Percentiles rank a stretch among this genome's conserved stretches.
Conservation (phyloP, 352 stramenopile genomes). For the Globisporangium rhizosaccharum region DNA sequence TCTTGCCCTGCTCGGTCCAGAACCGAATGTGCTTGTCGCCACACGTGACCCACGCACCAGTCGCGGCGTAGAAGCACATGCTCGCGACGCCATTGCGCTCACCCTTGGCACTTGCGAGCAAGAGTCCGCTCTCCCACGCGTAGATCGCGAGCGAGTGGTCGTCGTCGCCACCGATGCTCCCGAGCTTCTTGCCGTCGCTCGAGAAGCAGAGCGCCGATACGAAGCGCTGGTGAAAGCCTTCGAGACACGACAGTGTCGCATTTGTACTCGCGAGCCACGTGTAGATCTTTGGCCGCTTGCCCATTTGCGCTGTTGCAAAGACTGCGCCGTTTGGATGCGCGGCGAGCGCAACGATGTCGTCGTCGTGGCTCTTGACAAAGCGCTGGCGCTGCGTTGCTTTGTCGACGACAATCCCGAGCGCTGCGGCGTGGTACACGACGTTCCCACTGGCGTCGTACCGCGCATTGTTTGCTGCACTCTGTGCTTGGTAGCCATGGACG, state of each 20-base stretch:
- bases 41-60: slow-evolving; percentile 61
- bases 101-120: slow-evolving; percentile 48
- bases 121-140: slow-evolving; percentile 49
- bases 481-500: slow-evolving; percentile 74
- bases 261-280: slow-evolving; percentile 49
- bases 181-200: slow-evolving; percentile 58
- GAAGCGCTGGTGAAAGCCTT: slow-evolving; percentile 77
- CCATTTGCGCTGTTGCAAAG: slow-evolving; percentile 86
- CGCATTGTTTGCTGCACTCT: slow-evolving; percentile 77
- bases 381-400: slow-evolving; percentile 28
- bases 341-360: slow-evolving; percentile 82
- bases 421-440: slow-evolving; percentile 77
- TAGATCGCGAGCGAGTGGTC: slow-evolving; percentile 85
- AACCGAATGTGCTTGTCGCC: slow-evolving; percentile 72
- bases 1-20: slow-evolving; percentile 70
- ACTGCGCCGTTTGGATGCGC: slow-evolving; percentile 69
- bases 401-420: slow-evolving; percentile 70
- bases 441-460: slow-evolving; percentile 43
- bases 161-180: slow-evolving; percentile 72
- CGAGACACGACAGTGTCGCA: slow-evolving; percentile 36
- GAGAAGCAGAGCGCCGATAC: slow-evolving; percentile 71
- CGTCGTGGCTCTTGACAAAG: slow-evolving; percentile 68
- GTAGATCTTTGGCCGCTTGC: slow-evolving; percentile 79
- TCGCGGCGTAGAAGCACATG: slow-evolving; percentile 41
- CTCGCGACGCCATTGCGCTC: slow-evolving; percentile 50